Evolutionary conservation across 495 filamentous ascomycete genomes (phyloP).

Genomic region (Pyrenula aspistea): DNA sequence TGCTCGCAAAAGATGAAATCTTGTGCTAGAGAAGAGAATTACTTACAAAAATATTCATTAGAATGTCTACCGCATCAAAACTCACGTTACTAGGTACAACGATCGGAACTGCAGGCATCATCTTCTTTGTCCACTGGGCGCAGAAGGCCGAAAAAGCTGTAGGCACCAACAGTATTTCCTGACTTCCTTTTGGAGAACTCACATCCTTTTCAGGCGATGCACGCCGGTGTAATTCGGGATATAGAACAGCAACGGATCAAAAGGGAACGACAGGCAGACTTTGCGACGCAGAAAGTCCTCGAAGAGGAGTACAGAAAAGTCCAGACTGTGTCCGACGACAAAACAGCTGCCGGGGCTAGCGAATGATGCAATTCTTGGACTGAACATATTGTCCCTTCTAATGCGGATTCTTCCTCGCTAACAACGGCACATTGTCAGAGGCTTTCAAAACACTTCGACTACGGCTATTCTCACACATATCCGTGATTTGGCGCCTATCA

Average conservation of each 20-base stretch:
- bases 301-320: constrained; percentile 86
- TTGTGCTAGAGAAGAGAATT: too few species aligned
- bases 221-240: constrained; percentile 84
- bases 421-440: too few species aligned
- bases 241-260: constrained; percentile 90
- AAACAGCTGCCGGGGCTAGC: background rate
- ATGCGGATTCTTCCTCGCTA: too few species aligned
- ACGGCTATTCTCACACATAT: background rate
- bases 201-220: constrained; percentile 62
- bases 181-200: constrained; percentile 2
- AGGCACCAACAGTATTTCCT: constrained; percentile 12
- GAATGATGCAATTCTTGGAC: too few species aligned
- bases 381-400: too few species aligned
- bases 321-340: constrained; percentile 45
- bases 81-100: constrained; percentile 69
- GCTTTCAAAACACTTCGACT: background rate
- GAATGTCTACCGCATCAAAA: constrained; percentile 85
- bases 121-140: constrained; percentile 78
- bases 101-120: constrained; percentile 59
- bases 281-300: constrained; percentile 75
- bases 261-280: constrained; percentile 78
- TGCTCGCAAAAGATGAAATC: too few species aligned
- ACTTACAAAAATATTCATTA: too few species aligned
- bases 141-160: constrained; percentile 83
- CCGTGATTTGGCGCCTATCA: background rate